A percentile compares a stretch with the other conserved stretches of the same genome.
These are phyloP conservation scores for Phialophora macrospora DNA, from an alignment of 2,329 filamentous ascomycete genomes.

Conservation along the genomic window DNA sequence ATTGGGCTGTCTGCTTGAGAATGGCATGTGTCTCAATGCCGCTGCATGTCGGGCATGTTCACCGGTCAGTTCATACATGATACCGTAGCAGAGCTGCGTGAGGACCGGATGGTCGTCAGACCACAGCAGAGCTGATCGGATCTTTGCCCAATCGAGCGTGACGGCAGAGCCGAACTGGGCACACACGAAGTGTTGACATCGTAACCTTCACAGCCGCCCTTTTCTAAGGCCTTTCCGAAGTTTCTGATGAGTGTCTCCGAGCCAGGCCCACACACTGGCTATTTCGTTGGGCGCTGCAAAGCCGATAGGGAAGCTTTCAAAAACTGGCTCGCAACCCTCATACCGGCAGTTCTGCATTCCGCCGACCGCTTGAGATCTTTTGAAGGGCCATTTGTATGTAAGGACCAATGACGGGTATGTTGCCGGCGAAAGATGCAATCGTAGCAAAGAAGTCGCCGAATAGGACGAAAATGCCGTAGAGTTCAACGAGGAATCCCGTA, in stretches of 20 bases:
- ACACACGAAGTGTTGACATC: background rate
- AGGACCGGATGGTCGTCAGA: background rate
- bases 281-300: background rate
- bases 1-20: background rate
- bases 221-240: background rate
- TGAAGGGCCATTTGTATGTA: conserved; percentile 79
- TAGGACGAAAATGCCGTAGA: conserved; percentile 89
- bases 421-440: conserved; percentile 83
- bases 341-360: conserved; percentile 78
- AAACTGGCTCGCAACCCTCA: conserved; percentile 48
- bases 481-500: conserved; percentile 84
- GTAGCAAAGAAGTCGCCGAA: conserved; percentile 97
- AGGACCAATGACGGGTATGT: conserved; percentile 82
- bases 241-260: background rate
- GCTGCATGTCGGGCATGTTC: background rate
- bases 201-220: background rate
- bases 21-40: background rate
- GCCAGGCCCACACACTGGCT: too few relatives aligned
- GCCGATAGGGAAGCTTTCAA: background rate
- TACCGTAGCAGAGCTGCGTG: background rate
- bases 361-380: conserved; percentile 68
- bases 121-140: background rate
- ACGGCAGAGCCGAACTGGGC: background rate
- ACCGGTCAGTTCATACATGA: background rate
- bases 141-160: background rate